Percentiles rank a stretch among this genome's conserved stretches.
Conservation (phyloP, 768 basidiomycete species). For the Cubamyces lactineus region DNA sequence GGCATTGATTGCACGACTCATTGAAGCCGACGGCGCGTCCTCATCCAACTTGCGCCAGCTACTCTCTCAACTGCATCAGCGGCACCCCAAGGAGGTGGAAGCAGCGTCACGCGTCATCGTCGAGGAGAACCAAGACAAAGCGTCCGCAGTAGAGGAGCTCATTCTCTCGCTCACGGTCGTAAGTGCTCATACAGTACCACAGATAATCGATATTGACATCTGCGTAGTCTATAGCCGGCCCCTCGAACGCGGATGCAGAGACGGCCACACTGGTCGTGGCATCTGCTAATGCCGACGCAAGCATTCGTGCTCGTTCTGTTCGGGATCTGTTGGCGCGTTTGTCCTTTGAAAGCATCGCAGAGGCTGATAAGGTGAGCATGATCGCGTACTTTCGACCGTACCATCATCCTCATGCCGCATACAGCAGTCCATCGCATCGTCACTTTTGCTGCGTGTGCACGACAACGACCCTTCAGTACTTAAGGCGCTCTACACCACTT, state of each 20-base stretch:
- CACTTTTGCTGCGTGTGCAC: constrained; percentile 68
- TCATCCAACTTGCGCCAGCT: constrained; percentile 34
- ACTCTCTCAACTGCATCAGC: constrained; percentile 65
- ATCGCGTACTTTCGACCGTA: not conserved
- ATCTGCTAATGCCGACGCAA: constrained; percentile 63
- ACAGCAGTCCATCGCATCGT: constrained; percentile 61
- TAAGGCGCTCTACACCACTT: constrained; percentile 63
- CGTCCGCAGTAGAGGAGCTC: constrained; percentile 54
- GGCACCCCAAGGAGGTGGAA: constrained; percentile 56
- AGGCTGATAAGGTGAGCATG: constrained; percentile 46
- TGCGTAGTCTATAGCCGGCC: constrained; percentile 16
- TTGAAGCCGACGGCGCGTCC: constrained; percentile 4
- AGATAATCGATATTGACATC: not conserved
- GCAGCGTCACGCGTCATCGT: constrained; percentile 43
- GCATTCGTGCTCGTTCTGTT: constrained; percentile 62
- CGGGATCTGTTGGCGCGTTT: constrained; percentile 53
- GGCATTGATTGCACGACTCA: constrained; percentile 21
- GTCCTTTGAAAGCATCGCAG: constrained; percentile 32
- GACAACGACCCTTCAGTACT: constrained; percentile 67
- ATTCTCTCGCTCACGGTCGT: constrained; percentile 64
- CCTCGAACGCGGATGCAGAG: constrained; percentile 28
- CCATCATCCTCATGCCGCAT: constrained; percentile 8
- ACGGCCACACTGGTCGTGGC: constrained; percentile 44
- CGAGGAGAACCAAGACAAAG: constrained; percentile 34
- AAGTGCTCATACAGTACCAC: constrained; percentile 20